Evolutionary conservation across 2,329 filamentous ascomycete genomes (phyloP).

Genomic region (Ascosphaera aggregata): DNA sequence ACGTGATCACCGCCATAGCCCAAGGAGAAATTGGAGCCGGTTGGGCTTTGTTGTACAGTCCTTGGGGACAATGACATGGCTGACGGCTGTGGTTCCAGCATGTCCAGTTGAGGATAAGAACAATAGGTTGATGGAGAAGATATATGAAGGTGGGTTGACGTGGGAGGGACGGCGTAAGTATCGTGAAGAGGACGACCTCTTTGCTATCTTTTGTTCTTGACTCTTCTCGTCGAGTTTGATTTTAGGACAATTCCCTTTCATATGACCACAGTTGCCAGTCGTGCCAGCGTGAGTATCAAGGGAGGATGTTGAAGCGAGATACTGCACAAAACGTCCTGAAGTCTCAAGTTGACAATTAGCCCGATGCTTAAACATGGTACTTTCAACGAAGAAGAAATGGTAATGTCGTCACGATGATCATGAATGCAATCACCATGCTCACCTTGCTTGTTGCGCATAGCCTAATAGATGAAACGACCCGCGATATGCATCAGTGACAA

Average conservation of each 20-base stretch:
- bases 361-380: background rate
- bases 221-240: no score
- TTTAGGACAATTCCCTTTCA: no score
- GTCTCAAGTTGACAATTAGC: background rate
- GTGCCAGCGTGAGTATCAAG: background rate
- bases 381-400: background rate
- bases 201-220: no score
- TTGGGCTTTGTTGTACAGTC: slow-evolving; percentile 35
- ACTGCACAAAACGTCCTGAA: background rate
- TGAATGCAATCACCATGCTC: background rate
- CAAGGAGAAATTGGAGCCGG: slow-evolving; percentile 82
- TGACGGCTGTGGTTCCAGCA: background rate
- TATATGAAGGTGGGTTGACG: background rate
- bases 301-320: background rate
- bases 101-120: background rate
- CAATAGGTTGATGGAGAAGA: background rate
- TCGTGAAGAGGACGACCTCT: no score
- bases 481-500: no score
- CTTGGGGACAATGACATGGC: background rate
- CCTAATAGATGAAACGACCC: background rate
- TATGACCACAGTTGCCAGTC: background rate
- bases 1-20: slow-evolving; percentile 47
- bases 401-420: background rate
- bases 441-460: slow-evolving; percentile 1
- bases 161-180: background rate